Conservation (phyloP, 441 rosid species). For the Capsella rubella region DNA sequence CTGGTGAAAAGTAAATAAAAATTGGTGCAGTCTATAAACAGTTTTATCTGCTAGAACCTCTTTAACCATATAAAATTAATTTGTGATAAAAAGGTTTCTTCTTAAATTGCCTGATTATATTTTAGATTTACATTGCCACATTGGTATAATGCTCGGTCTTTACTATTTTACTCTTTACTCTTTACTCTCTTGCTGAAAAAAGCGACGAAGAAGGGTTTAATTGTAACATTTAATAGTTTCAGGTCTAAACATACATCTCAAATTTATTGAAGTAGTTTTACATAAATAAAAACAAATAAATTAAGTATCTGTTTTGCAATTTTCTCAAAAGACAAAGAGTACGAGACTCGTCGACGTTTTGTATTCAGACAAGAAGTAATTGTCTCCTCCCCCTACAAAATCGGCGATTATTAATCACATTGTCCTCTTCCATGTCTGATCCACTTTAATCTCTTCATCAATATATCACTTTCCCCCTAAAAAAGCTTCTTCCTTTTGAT, state of each 20-base stretch:
- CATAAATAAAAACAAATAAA: background rate
- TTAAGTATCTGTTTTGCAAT: background rate
- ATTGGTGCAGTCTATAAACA: too few species aligned
- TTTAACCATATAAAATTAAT: too few species aligned
- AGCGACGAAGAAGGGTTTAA: background rate
- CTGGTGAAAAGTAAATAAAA: too few species aligned
- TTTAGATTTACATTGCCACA: too few species aligned
- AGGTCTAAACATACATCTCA: background rate
- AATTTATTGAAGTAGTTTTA: background rate
- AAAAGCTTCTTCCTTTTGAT: background rate
- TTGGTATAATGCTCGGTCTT: background rate
- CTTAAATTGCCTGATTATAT: too few species aligned
- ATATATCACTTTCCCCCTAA: background rate
- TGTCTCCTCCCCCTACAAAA: conserved; percentile 8
- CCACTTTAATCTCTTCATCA: conserved; percentile 9
- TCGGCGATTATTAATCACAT: conserved; percentile 29
- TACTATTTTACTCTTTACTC: background rate
- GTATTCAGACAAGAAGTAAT: conserved; percentile 14
- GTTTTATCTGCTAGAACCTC: too few species aligned
- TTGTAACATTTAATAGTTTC: background rate
- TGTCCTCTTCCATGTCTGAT: conserved; percentile 4
- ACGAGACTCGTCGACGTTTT: background rate
- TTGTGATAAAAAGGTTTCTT: too few species aligned
- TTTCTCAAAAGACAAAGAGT: background rate
- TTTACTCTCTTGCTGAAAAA: too few species aligned